Conservation (phyloP, 2,329 filamentous ascomycete species). For the Aspergillus ustus region DNA sequence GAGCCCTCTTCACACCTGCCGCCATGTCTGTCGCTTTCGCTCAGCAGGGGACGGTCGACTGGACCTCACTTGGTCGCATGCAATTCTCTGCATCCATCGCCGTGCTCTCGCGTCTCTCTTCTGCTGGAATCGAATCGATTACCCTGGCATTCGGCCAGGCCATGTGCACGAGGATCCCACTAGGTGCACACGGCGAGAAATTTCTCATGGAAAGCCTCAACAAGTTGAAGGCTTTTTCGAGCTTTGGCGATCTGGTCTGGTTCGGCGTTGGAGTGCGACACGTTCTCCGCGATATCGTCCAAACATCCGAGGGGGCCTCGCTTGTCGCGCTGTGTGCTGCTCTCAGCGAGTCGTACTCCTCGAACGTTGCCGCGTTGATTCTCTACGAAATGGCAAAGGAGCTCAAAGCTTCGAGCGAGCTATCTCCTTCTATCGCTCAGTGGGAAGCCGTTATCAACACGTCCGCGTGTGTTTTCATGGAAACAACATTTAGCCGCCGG, state of each 20-base stretch:
- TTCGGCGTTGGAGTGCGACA: background rate
- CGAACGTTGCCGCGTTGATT: background rate
- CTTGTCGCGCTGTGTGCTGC: background rate
- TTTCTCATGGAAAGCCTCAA: background rate
- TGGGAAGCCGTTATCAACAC: background rate
- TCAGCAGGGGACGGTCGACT: background rate
- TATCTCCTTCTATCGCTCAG: background rate
- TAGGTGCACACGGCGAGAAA: background rate
- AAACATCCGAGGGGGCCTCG: background rate
- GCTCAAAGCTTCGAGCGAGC: background rate
- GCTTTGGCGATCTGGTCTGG: background rate
- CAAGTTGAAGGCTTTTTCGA: background rate
- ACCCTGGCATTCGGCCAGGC: background rate
- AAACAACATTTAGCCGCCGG: background rate
- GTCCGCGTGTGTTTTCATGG: background rate
- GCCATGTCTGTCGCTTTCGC: background rate
- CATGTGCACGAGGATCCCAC: background rate
- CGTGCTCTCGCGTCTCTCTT: background rate
- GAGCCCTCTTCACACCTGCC: background rate
- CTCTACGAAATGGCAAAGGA: background rate
- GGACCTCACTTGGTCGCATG: background rate
- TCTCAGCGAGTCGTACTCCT: background rate
- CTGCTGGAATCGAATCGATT: background rate
- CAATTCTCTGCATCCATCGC: background rate
- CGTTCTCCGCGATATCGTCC: background rate